Percentiles rank a stretch among this genome's conserved stretches.
Evolutionary conservation across 2,329 filamentous ascomycete genomes (phyloP).

Genomic region (Cytospora chrysosperma): DNA sequence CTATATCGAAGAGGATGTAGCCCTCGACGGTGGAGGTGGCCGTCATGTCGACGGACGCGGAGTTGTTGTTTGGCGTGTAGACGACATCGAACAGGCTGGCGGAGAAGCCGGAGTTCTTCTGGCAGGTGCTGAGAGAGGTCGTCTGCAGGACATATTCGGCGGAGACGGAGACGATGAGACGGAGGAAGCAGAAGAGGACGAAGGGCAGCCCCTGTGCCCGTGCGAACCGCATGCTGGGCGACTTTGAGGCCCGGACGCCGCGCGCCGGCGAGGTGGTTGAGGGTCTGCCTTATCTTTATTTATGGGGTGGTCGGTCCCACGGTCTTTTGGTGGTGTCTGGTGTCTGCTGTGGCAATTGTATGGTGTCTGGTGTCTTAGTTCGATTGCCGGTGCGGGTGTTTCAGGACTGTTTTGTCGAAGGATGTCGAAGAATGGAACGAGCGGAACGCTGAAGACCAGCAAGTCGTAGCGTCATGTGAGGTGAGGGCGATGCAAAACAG

Average conservation of each 20-base stretch:
- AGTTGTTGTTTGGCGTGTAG: constrained; percentile 64
- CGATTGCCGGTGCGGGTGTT: neutral
- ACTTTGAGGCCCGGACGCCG: neutral
- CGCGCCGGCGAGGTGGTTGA: neutral
- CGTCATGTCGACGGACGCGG: constrained; percentile 65
- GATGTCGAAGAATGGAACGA: neutral
- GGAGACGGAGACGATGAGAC: constrained; percentile 26
- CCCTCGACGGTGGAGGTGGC: constrained; percentile 73
- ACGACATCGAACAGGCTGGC: constrained; percentile 77
- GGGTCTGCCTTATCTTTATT: neutral
- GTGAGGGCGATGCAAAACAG: neutral
- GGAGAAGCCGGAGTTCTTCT: constrained; percentile 73
- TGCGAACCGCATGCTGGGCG: constrained; percentile 19
- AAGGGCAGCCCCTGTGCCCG: constrained; percentile 12
- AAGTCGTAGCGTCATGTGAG: neutral
- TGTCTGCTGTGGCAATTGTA: no score
- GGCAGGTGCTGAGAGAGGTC: constrained; percentile 72
- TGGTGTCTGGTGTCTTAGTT: neutral
- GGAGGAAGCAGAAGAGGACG: constrained; percentile 11
- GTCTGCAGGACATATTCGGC: constrained; percentile 32
- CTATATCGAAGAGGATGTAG: constrained; percentile 68
- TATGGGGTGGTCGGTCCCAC: neutral
- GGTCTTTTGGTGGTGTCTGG: neutral
- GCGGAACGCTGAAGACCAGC: neutral
- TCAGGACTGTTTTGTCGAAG: neutral